Evolutionary conservation across 768 basidiomycete species (phyloP), one percentile per base, ranked within the genome.

Genomic region (Amanita polypyramis): DNA sequence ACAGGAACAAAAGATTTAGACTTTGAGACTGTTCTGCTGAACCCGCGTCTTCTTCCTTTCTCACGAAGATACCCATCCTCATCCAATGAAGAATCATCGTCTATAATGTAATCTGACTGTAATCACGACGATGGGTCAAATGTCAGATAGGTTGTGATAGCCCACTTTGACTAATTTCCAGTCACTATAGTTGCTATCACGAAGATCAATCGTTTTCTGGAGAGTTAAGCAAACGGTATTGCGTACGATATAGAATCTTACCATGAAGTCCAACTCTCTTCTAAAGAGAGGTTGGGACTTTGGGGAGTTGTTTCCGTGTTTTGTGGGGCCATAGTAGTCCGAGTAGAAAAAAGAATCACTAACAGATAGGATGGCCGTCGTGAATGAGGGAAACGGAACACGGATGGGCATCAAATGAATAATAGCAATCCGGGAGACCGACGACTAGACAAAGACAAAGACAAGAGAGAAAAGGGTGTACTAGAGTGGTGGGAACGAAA

Each of bases 401-500:
- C 45, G 21, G 17, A 20, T 37, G 8, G 20, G 11, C 45, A 47
- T 47, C 7, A 47, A 27, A 32, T 36, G 35, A 23, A 45, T n/a
- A 36, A 20, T 45, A 23, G 20, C 17, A 45, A n/a, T n/a, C n/a
- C 33, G 44, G 14, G 21, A 36, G 44, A 23, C n/a, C 6, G 15
- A 15, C 33, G 17, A 15, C 32, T 33, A 36, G 17, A 34, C 20
- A 38, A n/a, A 23, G 43, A 32, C n/a, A 10, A 5, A 15, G n/a
- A n/a, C n/a, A n/a, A n/a, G n/a, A n/a, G n/a, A n/a, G n/a, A 45
- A 47, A 20, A n/a, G 44, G 17, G 36, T n/a, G 34, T 32, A n/a
- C 35, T 36, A n/a, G 36, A 38, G 36, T 40, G 46, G 46, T 47
- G 46, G 46, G 46, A 47, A 39, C 36, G 46, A 39, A 47, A 19